Evolutionary conservation across 257 asterid genomes (phyloP), one percentile per base, ranked within the genome.

Genomic region (Leonotis leonurus): DNA sequence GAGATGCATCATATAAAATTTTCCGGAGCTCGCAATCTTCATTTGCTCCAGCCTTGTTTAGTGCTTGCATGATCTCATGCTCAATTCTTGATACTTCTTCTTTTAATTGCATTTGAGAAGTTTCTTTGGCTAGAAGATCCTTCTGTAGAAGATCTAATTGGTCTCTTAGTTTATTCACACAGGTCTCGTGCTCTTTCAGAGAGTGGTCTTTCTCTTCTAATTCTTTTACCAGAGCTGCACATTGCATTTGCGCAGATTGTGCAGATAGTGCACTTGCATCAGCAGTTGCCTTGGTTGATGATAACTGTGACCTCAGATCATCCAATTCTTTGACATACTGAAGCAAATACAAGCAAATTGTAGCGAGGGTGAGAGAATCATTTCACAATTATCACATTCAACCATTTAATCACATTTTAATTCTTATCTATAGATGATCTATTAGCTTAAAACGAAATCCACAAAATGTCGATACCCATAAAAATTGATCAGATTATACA

Each of bases 81-180:
- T 93, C 99, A 3, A 89, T 70, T 76, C 96, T 85, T 18, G 76
- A 56, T 39, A 93, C 95, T 46, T 93, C 97, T 46, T 80, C 95
- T 75, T 85, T 93, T 48, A 93, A 80, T 51, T 85, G 97, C 77
- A 21, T 79, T 77, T 89, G 96, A 41, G 95, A 89, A 75, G 65
- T 77, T 73, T 89, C 97, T 71, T 96, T 67, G 5, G 81, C 78
- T 64, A 55, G 86, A 18, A 86, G 96, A 75, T 87, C 96, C 68
- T 85, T 89, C 75, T 81, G 96, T 17, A 93, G 77, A 58, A 83
- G 85, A 63, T 86, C 91, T 67, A 93, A 75, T 65, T 93, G 96
- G 59, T 85, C 91, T 32, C 81, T 86, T 16, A 93, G 80, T 73
- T 70, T 85, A 64, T 52, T 72, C 13, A 89, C 85, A 50, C 83